A percentile compares a stretch with the other conserved stretches of the same genome.
phyloP scores from a whole-genome alignment of 257 asterid genomes.

The Solanum appendiculatum region DNA sequence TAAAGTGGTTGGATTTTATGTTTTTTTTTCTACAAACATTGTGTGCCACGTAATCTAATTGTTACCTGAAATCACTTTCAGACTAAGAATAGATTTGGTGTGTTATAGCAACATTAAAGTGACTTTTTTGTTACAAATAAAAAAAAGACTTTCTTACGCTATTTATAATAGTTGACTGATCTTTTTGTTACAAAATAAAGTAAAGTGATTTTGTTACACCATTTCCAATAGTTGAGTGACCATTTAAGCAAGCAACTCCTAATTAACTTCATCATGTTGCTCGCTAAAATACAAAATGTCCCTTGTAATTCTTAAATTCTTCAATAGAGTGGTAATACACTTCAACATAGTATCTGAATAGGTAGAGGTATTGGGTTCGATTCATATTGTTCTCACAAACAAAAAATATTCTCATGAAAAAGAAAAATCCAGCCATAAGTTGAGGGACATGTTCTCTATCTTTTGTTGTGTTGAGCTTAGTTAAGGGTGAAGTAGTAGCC shows the following conservation, averaged over 20 bases:
- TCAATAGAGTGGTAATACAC: background rate
- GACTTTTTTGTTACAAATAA: background rate
- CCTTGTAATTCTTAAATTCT: background rate
- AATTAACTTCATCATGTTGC: background rate
- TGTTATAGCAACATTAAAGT: background rate
- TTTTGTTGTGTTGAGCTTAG: background rate
- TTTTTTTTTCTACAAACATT: background rate
- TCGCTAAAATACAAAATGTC: background rate
- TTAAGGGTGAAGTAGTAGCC: background rate
- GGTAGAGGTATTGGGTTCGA: background rate
- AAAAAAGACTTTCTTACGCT: background rate
- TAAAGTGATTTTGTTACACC: background rate
- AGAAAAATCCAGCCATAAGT: background rate
- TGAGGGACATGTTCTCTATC: background rate
- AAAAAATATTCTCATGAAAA: background rate
- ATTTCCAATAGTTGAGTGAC: background rate
- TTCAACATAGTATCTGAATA: background rate
- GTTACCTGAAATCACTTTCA: background rate
- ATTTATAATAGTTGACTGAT: background rate
- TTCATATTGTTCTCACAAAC: background rate
- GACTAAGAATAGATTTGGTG: background rate
- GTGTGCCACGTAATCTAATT: background rate
- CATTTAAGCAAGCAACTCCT: background rate
- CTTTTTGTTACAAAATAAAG: background rate
- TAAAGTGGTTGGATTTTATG: background rate